Evolutionary conservation across 305 asterid genomes (phyloP), one percentile per base, ranked within the genome.

Genomic region (Fraxinus baroniana): DNA sequence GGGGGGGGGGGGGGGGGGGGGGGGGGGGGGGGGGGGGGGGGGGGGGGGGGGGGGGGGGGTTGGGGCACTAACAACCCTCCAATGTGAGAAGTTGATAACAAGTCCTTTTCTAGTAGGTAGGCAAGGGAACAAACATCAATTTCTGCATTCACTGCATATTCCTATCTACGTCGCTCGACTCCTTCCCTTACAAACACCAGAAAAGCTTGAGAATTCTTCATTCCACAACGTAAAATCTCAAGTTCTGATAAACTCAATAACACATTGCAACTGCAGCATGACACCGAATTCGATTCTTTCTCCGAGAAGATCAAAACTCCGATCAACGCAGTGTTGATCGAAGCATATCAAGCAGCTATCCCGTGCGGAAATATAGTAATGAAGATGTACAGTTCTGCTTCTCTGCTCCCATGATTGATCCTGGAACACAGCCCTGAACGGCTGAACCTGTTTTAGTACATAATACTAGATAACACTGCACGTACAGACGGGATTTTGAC

Each of bases 271-370:
- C 75, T 70, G 39, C 75, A 70, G 74, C 30, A 85, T 88, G 89
- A 87, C 91, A 28, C 6, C 84, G 17, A 81, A 55, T 79, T 85
- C 90, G 2, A 84, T 82, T 77, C 78, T 86, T 77, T 77, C 83
- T 1, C 37, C 68, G 1, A 86, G 84, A 71, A 86, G 91, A 81
- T 83, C 90, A 85, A 91, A 89, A 44, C 87, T 87, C 37, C 55
- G 87, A 22, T 83, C 91, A 1, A 83, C 9, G 0, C 92, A 85
- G 36, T 85, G 89, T 2, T 86, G 90, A 55, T 88, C 92, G 37
- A 89, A 88, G 90, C 94, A 89, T 77, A 86, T 89, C 35, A 75
- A 89, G 28, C 35, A 24, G n/a, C n/a, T n/a, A n/a, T n/a, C n/a
- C n/a, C n/a, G n/a, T n/a, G n/a, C n/a, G n/a, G n/a, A n/a, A n/a